A percentile compares a stretch with the other conserved stretches of the same genome.
These are phyloP conservation scores for Suillus hirtellus DNA, from an alignment of 768 basidiomycete genomes.

Conservation along the genomic window DNA sequence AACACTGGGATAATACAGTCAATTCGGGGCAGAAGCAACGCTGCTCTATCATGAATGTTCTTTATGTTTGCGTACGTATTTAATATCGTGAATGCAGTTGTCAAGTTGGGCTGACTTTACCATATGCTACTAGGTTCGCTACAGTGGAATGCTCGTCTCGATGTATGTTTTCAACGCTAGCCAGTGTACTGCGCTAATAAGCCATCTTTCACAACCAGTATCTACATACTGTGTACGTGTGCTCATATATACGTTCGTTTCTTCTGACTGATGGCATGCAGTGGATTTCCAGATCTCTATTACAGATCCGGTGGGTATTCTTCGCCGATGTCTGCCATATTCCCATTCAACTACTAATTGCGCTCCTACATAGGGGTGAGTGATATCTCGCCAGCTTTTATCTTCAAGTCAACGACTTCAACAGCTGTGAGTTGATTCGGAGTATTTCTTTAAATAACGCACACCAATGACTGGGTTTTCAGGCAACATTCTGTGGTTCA, in stretches of 20 bases:
- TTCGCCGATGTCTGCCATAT: too few relatives aligned
- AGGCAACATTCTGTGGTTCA: neutral
- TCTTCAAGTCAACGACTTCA: neutral
- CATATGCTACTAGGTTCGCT: conserved; percentile 1
- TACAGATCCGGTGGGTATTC: neutral
- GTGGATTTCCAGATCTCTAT: neutral
- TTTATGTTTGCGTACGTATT: neutral
- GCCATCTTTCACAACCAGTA: neutral
- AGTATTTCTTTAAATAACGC: neutral
- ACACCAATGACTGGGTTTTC: neutral
- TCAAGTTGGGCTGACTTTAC: neutral
- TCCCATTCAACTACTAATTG: neutral
- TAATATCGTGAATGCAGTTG: neutral
- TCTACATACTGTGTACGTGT: neutral
- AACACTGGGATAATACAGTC: neutral
- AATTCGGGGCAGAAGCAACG: neutral
- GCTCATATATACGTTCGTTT: neutral
- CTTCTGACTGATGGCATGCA: neutral
- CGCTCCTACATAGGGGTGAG: neutral
- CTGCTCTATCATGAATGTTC: neutral
- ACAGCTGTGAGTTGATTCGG: neutral
- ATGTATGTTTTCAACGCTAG: neutral
- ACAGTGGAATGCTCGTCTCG: neutral
- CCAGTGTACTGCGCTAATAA: neutral
- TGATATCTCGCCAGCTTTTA: neutral